These are phyloP conservation scores for Talaromyces liani DNA, from an alignment of 495 filamentous ascomycete species.

Conservation along the genomic window DNA sequence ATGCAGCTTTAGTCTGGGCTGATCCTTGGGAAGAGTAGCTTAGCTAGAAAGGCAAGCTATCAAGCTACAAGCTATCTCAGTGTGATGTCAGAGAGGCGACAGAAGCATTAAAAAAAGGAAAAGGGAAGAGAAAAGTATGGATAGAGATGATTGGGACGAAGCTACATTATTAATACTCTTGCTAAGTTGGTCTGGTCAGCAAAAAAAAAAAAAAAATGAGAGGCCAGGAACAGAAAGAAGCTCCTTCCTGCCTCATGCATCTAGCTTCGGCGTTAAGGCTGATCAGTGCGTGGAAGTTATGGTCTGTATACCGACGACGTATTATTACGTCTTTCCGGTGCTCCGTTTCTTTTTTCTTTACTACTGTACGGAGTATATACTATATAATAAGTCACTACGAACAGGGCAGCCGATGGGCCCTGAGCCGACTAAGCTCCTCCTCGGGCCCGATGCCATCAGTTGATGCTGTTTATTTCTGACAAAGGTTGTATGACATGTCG, in stretches of 20 bases:
- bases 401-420: too few relatives aligned
- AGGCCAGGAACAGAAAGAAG: slow-evolving; percentile 3
- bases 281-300: background rate
- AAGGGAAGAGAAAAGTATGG: background rate
- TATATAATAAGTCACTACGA: background rate
- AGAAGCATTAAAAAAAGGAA: background rate
- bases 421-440: background rate
- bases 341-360: background rate
- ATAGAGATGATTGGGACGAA: background rate
- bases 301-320: background rate
- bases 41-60: background rate
- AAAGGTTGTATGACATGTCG: background rate
- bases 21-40: background rate
- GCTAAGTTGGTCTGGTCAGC: background rate
- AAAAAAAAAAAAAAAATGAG: background rate
- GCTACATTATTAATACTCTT: slow-evolving; percentile 1
- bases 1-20: background rate
- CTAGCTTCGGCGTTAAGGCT: background rate
- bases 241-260: background rate
- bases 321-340: background rate
- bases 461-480: background rate
- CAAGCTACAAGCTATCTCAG: background rate
- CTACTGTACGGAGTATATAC: background rate
- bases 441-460: background rate
- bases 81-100: background rate